Evolutionary conservation across 2,329 filamentous ascomycete genomes (phyloP).

Genomic region (Alternaria gaisen): DNA sequence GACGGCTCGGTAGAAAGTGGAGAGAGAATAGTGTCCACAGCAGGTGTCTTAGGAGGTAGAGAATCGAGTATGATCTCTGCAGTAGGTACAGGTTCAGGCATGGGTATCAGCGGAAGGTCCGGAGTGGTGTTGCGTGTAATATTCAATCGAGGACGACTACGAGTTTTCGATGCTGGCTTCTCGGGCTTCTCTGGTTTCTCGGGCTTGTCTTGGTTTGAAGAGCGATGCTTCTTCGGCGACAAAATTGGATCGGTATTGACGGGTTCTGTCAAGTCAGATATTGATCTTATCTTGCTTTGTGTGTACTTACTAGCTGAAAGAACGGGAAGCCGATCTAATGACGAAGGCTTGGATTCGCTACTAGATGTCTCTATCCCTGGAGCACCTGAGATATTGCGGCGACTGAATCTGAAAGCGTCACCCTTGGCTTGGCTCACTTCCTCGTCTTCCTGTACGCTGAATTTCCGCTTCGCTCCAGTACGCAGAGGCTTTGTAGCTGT

Average conservation of each 20-base stretch:
- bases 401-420: slow-evolving; percentile 60
- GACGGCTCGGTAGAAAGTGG: slow-evolving; percentile 56
- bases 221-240: slow-evolving; percentile 53
- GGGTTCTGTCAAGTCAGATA: slow-evolving; percentile 53
- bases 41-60: slow-evolving; percentile 53
- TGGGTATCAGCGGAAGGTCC: slow-evolving; percentile 30
- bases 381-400: slow-evolving; percentile 40
- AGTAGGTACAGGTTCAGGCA: slow-evolving; percentile 33
- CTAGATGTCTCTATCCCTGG: slow-evolving; percentile 26
- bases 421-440: slow-evolving; percentile 42
- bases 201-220: slow-evolving; percentile 36
- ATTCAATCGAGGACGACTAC: slow-evolving; percentile 34
- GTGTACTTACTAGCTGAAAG: slow-evolving; percentile 55
- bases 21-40: slow-evolving; percentile 53
- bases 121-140: slow-evolving; percentile 37
- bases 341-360: slow-evolving; percentile 29
- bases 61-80: slow-evolving; percentile 46
- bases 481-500: slow-evolving; percentile 44
- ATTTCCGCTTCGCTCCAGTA: slow-evolving; percentile 66
- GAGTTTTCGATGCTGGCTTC: slow-evolving; percentile 29
- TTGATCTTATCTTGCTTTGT: slow-evolving; percentile 17
- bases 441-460: slow-evolving; percentile 63
- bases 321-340: slow-evolving; percentile 48
- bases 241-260: slow-evolving; percentile 58
- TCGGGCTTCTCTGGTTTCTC: slow-evolving; percentile 39